These are phyloP conservation scores for Haplographium delicatum DNA, from an alignment of 495 filamentous ascomycete genomes.

Conservation along the genomic window DNA sequence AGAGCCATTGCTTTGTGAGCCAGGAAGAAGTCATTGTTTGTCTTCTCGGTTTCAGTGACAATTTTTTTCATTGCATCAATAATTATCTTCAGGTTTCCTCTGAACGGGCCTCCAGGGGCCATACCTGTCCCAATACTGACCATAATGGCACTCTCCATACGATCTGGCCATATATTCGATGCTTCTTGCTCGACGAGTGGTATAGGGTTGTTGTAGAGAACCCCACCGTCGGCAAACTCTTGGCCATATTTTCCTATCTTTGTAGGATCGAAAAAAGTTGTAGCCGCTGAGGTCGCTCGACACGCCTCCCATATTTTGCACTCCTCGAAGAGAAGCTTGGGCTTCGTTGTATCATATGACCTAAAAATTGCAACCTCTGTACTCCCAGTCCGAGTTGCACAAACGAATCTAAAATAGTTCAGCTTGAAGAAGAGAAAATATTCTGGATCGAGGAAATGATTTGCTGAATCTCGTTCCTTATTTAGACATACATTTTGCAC, in stretches of 20 bases:
- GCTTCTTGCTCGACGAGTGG: constrained; percentile 9
- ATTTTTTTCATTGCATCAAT: constrained; percentile 24
- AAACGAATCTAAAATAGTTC: background rate
- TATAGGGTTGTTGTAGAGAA: constrained; percentile 42
- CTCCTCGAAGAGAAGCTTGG: constrained; percentile 1
- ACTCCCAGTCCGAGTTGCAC: background rate
- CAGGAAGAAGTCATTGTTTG: constrained; percentile 33
- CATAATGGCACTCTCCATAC: constrained; percentile 14
- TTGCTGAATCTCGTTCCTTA: no score
- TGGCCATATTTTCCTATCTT: constrained; percentile 30
- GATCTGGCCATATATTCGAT: background rate
- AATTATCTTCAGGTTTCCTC: constrained; percentile 28
- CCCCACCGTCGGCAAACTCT: constrained; percentile 35
- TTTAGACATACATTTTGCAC: constrained; percentile 5
- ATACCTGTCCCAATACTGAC: constrained; percentile 43
- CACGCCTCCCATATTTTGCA: constrained; percentile 43
- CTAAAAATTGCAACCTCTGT: background rate
- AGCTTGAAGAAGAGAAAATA: no score
- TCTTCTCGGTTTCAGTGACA: constrained; percentile 37
- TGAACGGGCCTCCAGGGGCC: constrained; percentile 27
- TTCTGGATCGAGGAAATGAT: no score
- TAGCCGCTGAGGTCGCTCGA: constrained; percentile 38
- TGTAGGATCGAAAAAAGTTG: constrained; percentile 43
- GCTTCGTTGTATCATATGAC: constrained; percentile 16
- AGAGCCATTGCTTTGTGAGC: constrained; percentile 24